phyloP scores from a whole-genome alignment of 2,329 filamentous ascomycete species.

The Aspergillus tubingensis region DNA sequence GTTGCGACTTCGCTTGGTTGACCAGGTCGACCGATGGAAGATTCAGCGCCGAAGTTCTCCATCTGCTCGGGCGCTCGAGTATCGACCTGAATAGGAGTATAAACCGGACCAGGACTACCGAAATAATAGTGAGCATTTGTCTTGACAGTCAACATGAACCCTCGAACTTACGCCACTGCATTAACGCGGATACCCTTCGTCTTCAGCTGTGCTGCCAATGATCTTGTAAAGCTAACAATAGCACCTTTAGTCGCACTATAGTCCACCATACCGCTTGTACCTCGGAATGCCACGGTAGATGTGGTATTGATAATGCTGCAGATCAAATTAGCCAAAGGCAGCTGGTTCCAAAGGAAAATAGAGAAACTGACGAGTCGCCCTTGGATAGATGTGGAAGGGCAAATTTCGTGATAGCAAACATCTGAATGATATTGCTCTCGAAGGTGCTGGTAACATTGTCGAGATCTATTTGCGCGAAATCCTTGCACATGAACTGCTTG shows the following conservation, averaged over 20 bases:
- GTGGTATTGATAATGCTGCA: slow-evolving; percentile 59
- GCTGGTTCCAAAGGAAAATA: neutral
- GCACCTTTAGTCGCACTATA: slow-evolving; percentile 62
- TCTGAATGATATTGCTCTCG: slow-evolving; percentile 58
- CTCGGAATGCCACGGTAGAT: slow-evolving; percentile 57
- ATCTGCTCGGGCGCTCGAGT: slow-evolving; percentile 38
- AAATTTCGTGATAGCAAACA: slow-evolving; percentile 63
- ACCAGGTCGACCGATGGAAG: slow-evolving; percentile 36
- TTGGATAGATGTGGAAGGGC: slow-evolving; percentile 57
- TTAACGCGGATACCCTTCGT: slow-evolving; percentile 61
- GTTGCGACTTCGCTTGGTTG: slow-evolving; percentile 44
- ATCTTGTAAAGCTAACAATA: slow-evolving; percentile 58
- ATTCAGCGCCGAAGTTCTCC: slow-evolving; percentile 33
- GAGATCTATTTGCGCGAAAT: slow-evolving; percentile 58
- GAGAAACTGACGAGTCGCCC: slow-evolving; percentile 46
- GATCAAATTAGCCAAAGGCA: neutral
- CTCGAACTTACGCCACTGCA: slow-evolving; percentile 39
- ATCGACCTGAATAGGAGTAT: slow-evolving; percentile 40
- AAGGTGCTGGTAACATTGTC: slow-evolving; percentile 59
- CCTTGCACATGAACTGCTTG: slow-evolving; percentile 57
- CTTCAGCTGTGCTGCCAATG: slow-evolving; percentile 56
- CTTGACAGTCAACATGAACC: neutral
- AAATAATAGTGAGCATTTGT: neutral
- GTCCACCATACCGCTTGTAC: slow-evolving; percentile 54
- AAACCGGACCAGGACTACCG: slow-evolving; percentile 35